phyloP scores from a whole-genome alignment of 805 yeast species.

The Teunomyces gatunensis region DNA sequence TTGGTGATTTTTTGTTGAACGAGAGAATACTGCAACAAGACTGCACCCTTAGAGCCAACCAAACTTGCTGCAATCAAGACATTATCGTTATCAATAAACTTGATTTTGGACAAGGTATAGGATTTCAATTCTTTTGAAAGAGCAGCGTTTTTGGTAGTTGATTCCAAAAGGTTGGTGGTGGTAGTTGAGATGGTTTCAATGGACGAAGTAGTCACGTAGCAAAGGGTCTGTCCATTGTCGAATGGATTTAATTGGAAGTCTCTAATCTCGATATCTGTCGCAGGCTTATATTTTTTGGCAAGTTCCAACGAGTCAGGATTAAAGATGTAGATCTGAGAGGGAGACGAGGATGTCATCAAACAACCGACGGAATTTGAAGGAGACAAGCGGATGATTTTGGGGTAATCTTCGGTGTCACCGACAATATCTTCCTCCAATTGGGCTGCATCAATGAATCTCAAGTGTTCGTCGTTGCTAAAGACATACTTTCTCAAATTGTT shows the following conservation, averaged over 20 bases:
- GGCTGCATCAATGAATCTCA: slow-evolving; percentile 57
- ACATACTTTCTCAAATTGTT: slow-evolving; percentile 69
- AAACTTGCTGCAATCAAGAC: slow-evolving; percentile 33
- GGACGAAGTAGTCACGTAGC: slow-evolving; percentile 55
- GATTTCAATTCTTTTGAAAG: slow-evolving; percentile 21
- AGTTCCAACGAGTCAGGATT: slow-evolving; percentile 54
- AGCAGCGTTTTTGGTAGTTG: slow-evolving; percentile 19
- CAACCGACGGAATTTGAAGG: slow-evolving; percentile 63
- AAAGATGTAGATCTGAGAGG: slow-evolving; percentile 62
- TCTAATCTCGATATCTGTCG: slow-evolving; percentile 48
- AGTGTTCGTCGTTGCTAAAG: slow-evolving; percentile 54
- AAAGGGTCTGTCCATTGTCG: slow-evolving; percentile 58
- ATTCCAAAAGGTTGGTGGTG: slow-evolving; percentile 39
- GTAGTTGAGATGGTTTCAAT: slow-evolving; percentile 52
- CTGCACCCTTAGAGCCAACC: slow-evolving; percentile 35
- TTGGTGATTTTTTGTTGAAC: slow-evolving; percentile 41
- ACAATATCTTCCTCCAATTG: slow-evolving; percentile 51
- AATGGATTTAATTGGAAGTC: slow-evolving; percentile 65
- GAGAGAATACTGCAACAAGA: slow-evolving; percentile 44
- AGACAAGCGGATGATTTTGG: slow-evolving; percentile 59
- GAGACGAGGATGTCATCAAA: slow-evolving; percentile 63
- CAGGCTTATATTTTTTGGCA: slow-evolving; percentile 52
- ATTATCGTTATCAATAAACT: slow-evolving; percentile 34
- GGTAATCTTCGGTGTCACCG: slow-evolving; percentile 50
- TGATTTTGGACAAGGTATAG: slow-evolving; percentile 41